phyloP scores from a whole-genome alignment of 1,284 basidiomycete genomes.

The Malassezia japonica region DNA sequence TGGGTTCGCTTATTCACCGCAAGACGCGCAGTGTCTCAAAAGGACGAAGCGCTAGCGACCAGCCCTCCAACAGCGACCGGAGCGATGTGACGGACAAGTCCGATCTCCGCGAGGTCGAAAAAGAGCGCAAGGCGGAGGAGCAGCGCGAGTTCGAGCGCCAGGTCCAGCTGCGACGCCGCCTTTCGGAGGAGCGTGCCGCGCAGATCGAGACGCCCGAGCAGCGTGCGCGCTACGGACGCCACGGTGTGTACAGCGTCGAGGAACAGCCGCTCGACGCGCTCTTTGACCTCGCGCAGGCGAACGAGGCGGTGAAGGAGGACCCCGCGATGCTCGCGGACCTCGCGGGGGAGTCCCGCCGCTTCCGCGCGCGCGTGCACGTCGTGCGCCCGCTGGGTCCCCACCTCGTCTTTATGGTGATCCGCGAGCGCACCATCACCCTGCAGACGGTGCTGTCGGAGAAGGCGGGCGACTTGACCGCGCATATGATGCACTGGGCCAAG shows the following conservation, averaged over 20 bases:
- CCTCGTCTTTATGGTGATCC: constrained; percentile 39
- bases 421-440: constrained; percentile 34
- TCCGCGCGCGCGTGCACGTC: constrained; percentile 36
- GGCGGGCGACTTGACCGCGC: constrained; percentile 22
- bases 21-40: too few relatives aligned
- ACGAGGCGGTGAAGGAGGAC: constrained; percentile 22
- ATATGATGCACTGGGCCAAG: constrained; percentile 42
- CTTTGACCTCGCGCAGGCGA: constrained; percentile 18
- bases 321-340: constrained; percentile 17
- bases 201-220: constrained; percentile 33
- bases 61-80: too few relatives aligned
- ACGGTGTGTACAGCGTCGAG: constrained; percentile 7
- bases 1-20: neutral
- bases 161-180: constrained; percentile 14
- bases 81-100: too few relatives aligned
- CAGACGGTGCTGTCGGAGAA: constrained; percentile 35
- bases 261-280: constrained; percentile 10
- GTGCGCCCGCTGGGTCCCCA: constrained; percentile 34
- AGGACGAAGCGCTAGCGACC: too few relatives aligned
- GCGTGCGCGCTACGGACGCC: constrained; percentile 27
- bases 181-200: constrained; percentile 18
- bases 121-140: constrained; percentile 8
- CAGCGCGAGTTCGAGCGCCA: constrained; percentile 13
- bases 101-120: neutral
- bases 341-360: constrained; percentile 6